Base-by-base conservation (phyloP, 306 rosid species). In the Medicago arabica region DNA sequence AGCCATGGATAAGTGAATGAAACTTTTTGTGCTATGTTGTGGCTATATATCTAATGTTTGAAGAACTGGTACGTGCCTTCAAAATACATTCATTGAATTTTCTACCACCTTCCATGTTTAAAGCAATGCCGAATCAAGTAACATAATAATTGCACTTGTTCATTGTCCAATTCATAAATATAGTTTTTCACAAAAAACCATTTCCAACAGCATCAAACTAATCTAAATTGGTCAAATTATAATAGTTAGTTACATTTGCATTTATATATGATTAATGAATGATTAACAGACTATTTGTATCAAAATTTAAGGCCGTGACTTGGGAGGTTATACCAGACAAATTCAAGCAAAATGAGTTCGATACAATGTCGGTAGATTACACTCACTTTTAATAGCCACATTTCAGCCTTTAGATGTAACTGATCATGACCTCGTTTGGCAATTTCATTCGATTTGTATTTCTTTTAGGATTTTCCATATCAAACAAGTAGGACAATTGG, bases 91-190 rank as follows among this genome's bases (percentile, higher is more conserved):
- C 69, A 81, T 28, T 23, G 15, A 12, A 41, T 78, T 14, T 66
- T 78, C 79, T 78, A 75, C 79, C 79, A 65, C 76, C 71, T 69
- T 31, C 11, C 54, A 49, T 12, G 76, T 63, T 81, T 47, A 78
- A 77, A 78, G 81, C 38, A 34, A 34, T 5, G 38, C 38, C 38
- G 38, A 34, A 34, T 34, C 38, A 34, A 34, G 38, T 34, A 34
- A 34, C 38, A 34, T 5, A 34, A 34, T 34, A 34, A 34, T 34
- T 34, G 38, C 38, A 34, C 7, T 34, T 34, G 7, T 34, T 34
- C 38, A 28, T 3, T 28, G 31, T 3, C 31, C 31, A 28, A 28
- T 28, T 28, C 31, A 28, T 28, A 28, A 28, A 28, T 28, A 28
- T 28, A 28, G 31, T 28, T 28, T 28, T 28, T 28, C 31, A 0